phyloP scores from a whole-genome alignment of 352 stramenopile genomes.

The Pythium apleroticum region DNA sequence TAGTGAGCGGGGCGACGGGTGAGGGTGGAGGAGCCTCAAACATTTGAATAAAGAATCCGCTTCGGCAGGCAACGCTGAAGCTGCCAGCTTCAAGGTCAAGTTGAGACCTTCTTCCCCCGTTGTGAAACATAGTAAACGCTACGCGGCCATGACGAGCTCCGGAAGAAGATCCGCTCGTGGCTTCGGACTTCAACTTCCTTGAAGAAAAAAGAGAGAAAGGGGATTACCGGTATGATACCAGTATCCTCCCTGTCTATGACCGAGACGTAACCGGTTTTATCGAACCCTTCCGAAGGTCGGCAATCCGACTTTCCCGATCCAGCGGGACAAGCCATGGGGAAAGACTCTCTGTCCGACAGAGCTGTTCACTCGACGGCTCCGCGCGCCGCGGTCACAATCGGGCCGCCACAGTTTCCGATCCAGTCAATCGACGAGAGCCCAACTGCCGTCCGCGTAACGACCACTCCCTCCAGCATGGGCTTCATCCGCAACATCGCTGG shows the following conservation, averaged over 20 bases:
- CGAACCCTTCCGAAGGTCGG: slow-evolving; percentile 16
- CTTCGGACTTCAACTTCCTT: not conserved
- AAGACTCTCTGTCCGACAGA: too few relatives aligned
- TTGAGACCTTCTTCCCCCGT: not conserved
- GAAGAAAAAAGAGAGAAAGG: not conserved
- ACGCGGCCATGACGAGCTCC: not conserved
- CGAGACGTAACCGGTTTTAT: slow-evolving; percentile 2
- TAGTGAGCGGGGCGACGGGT: not conserved
- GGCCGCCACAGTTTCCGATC: not conserved
- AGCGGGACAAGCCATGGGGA: not conserved
- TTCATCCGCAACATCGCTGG: slow-evolving; percentile 46
- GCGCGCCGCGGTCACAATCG: not conserved
- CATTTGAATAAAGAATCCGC: not conserved
- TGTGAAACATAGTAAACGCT: not conserved
- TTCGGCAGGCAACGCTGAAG: not conserved
- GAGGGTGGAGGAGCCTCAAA: not conserved
- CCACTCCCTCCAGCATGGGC: slow-evolving; percentile 31
- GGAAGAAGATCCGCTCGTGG: not conserved
- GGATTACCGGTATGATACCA: slow-evolving; percentile 7
- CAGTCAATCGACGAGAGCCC: too few relatives aligned
- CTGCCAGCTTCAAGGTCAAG: not conserved
- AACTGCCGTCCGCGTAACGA: not conserved
- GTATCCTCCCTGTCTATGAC: not conserved
- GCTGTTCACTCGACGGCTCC: slow-evolving; percentile 1
- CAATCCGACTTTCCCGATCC: not conserved